Base-by-base conservation (phyloP, 129 eudicot species). In the Tagetes patula region DNA sequence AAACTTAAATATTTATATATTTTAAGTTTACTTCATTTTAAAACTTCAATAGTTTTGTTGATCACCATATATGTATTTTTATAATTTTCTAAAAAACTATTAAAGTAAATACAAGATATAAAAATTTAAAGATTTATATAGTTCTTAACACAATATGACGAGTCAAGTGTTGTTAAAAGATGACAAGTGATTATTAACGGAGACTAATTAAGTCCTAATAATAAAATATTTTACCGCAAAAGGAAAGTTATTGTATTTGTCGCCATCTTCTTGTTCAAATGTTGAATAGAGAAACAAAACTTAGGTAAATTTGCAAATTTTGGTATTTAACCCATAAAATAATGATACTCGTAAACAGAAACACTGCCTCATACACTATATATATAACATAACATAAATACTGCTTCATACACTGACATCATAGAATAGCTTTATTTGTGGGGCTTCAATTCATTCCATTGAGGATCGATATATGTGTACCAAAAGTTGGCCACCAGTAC, bases 401-500 rank as follows among this genome's bases (percentile, higher is more conserved):
- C 20, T n/a, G 8, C 33, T 64, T 64, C 46, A 34, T 36, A 54
- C 8, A 67, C 70, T 68, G 74, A 67, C 68, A 76, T 56, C 37
- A 65, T 54, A 68, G 27, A 41, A 76, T 58, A 36, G 62, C 75
- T 56, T 76, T 76, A 68, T 76, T 56, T 68, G 69, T 76, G 80
- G 80, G 75, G 55, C 62, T 76, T 59, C 56, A 59, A 53, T 42
- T 59, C 56, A 59, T 66, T 42, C 80, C 70, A 67, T 68, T 46
- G 62, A 68, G 36, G 80, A 68, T 20, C 27, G 27, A 20, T 20
- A 20, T 20, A 20, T 76, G 75, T 76, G 75, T 56, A 68, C 80
- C 80, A 76, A 76, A 76, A 76, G 80, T 76, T 68, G 75, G 75
- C 80, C 80, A 76, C 75, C 71, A 59, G 69, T 54, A 58, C 75